Conservation (phyloP, 2,329 filamentous ascomycete species). For the Alternaria panax region DNA sequence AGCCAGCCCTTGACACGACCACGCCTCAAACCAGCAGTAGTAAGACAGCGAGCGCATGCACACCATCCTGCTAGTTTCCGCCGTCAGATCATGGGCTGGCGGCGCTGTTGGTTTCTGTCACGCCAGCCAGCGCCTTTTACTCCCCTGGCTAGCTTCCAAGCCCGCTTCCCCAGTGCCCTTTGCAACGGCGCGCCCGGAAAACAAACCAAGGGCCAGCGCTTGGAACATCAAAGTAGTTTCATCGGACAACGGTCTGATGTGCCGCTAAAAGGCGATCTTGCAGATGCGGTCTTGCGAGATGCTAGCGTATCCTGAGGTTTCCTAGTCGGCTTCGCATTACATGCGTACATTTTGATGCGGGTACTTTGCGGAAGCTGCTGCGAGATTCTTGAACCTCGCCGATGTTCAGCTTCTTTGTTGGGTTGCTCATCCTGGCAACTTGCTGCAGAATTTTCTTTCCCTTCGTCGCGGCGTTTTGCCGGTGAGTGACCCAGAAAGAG, state of each 20-base stretch:
- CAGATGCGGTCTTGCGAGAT: constrained; percentile 29
- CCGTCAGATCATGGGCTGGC: constrained; percentile 40
- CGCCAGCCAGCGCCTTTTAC: constrained; percentile 23
- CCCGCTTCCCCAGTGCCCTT: constrained; percentile 23
- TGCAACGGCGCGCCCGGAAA: constrained; percentile 24
- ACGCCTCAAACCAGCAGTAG: constrained; percentile 37
- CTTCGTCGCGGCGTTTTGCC: constrained; percentile 16
- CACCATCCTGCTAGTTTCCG: constrained; percentile 43
- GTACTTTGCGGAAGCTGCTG: neutral
- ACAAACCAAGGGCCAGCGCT: constrained; percentile 12
- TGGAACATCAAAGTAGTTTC: constrained; percentile 20
- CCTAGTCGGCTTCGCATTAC: constrained; percentile 1
- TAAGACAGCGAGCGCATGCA: constrained; percentile 29
- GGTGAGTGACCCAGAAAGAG: constrained; percentile 1
- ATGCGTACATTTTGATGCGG: neutral
- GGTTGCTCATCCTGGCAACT: constrained; percentile 8
- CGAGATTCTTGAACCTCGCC: constrained; percentile 2
- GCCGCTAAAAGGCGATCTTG: constrained; percentile 39
- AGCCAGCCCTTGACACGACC: constrained; percentile 28
- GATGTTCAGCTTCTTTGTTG: constrained; percentile 12
- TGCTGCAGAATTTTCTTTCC: constrained; percentile 14
- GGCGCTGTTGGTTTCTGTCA: constrained; percentile 32
- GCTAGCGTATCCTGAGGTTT: constrained; percentile 23
- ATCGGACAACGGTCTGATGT: constrained; percentile 30
- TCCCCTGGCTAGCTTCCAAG: constrained; percentile 28